Base-by-base conservation (phyloP, 495 filamentous ascomycete genomes). In the Hyaloscypha hepaticicola region DNA sequence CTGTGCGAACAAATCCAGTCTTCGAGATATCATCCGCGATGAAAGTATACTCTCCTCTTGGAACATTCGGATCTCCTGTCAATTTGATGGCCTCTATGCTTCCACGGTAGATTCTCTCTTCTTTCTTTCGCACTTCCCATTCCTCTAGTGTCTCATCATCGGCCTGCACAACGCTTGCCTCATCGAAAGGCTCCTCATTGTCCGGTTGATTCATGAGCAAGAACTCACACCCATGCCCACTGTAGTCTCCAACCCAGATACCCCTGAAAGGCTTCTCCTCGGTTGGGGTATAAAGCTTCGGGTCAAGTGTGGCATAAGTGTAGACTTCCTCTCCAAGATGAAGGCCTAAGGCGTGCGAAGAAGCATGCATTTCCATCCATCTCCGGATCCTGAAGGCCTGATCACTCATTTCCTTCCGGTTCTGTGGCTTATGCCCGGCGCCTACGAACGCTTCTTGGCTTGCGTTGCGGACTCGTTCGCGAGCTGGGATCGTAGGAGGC, bases 221-320 rank as follows among this genome's bases (percentile, higher is more conserved):
- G 65, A 96, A 96, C 73, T 98, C 93, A 74, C 90, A 96, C 2
- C 93, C 92, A 71, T 98, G 93, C 0, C 83, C 86, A 14, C 86
- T 87, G 70, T 96, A 97, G 71, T 97, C 92, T 5, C 94, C 94
- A 11, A 94, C 89, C 90, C 91, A 98, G 25, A 98, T 89, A 0
- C 94, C 94, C 66, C 90, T 87, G 71, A 84, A 96, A 0, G 92
- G 93, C 72, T 92, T 91, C 48, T 86, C 78, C n/a, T 74, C 72
- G 0, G 92, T 93, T 0, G 93, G 91, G 0, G 86, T 92, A 71
- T 95, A 97, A 25, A 87, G 72, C 5, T 75, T 78, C 16, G 84
- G 82, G 61, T 89, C 85, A 3, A 98, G 80, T 0, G 94, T 93
- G 16, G 89, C 82, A 67, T 87, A 97, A 1, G 90, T 96, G 29